Percentiles rank a stretch among this genome's conserved stretches.
These are phyloP conservation scores for Tremella mesenterica DNA, from an alignment of 768 basidiomycete species.

Conservation along the genomic window DNA sequence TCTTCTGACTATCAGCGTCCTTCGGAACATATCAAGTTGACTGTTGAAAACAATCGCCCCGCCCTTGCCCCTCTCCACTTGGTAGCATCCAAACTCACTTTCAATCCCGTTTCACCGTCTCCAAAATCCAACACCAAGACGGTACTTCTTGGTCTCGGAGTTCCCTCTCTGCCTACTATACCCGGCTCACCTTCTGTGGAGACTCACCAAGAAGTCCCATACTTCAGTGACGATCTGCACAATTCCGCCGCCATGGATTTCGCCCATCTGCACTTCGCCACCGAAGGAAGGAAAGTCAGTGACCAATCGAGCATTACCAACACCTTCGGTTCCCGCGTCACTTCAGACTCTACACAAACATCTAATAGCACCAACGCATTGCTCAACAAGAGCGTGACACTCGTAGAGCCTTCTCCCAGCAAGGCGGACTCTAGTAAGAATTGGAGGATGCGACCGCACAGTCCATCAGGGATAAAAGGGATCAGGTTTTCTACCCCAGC, in stretches of 20 bases:
- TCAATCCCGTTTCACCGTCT: too few species aligned
- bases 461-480: neutral
- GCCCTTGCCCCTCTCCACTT: too few species aligned
- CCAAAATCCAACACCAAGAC: too few species aligned
- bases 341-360: neutral
- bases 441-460: conserved; percentile 13
- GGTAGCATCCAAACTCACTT: too few species aligned
- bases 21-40: too few species aligned
- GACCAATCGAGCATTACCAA: neutral
- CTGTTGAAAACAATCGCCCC: too few species aligned
- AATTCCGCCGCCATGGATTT: neutral
- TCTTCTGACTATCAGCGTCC: too few species aligned
- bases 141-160: neutral
- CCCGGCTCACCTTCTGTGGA: conserved; percentile 16
- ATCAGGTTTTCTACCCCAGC: neutral
- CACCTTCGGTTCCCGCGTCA: neutral
- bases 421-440: conserved; percentile 35
- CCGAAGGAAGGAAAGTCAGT: neutral
- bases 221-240: neutral
- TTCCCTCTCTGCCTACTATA: conserved; percentile 10
- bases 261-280: neutral
- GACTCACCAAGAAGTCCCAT: too few species aligned
- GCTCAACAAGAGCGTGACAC: neutral
- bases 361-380: neutral
- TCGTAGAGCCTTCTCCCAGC: neutral